phyloP scores from a whole-genome alignment of 345 rosid species.

The Eutrema japonicum region DNA sequence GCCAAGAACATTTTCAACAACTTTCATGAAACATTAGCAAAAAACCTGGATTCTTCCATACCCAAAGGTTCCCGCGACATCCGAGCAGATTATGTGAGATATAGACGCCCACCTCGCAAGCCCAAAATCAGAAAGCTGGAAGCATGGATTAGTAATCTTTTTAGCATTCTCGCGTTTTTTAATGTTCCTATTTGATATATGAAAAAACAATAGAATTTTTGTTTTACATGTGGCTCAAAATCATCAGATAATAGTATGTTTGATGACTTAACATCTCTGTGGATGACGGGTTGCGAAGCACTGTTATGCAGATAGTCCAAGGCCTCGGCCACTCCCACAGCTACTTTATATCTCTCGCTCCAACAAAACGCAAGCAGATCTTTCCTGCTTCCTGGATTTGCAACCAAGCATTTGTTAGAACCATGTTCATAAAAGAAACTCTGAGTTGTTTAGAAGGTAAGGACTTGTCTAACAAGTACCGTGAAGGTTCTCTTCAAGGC shows the following conservation, averaged over 20 bases:
- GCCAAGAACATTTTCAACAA: slow-evolving; percentile 19
- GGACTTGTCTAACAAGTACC: slow-evolving; percentile 49
- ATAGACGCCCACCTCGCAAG: slow-evolving; percentile 77
- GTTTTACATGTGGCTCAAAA: slow-evolving; percentile 87
- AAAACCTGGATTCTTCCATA: slow-evolving; percentile 35
- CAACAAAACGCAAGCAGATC: slow-evolving; percentile 67
- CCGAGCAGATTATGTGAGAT: slow-evolving; percentile 67
- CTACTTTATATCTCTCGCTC: slow-evolving; percentile 82
- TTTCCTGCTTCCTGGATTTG: slow-evolving; percentile 62
- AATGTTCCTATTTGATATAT: neutral
- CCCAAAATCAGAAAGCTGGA: slow-evolving; percentile 95
- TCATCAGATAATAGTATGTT: slow-evolving; percentile 82
- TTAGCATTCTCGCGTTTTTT: neutral
- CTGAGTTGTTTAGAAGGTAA: neutral
- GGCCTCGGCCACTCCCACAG: slow-evolving; percentile 91
- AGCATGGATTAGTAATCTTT: neutral
- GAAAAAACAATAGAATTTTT: slow-evolving; percentile 7
- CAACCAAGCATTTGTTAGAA: slow-evolving; percentile 18
- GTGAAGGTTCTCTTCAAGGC: slow-evolving; percentile 93
- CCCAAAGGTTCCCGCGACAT: slow-evolving; percentile 98
- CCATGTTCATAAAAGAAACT: slow-evolving; percentile 17
- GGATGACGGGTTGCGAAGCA: slow-evolving; percentile 69
- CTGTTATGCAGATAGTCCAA: slow-evolving; percentile 75
- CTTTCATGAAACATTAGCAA: neutral
- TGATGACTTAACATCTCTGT: slow-evolving; percentile 96